Percentiles rank a stretch among this genome's conserved stretches.
Conservation (phyloP, 768 basidiomycete genomes). For the Hydnum rufescens region DNA sequence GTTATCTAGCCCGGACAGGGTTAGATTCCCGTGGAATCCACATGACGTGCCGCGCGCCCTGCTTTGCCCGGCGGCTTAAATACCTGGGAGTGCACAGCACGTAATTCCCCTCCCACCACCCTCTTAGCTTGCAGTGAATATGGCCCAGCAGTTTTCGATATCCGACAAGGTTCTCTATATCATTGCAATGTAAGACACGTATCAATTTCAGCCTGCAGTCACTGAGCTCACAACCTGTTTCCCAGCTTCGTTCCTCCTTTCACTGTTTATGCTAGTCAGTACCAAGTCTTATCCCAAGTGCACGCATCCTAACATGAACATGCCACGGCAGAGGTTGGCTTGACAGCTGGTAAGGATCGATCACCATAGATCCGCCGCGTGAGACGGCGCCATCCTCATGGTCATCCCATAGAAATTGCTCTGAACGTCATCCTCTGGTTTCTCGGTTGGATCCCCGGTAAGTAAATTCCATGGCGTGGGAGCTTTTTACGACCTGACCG, state of each 20-base stretch:
- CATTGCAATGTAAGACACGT: not conserved
- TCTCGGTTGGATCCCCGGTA: conserved; percentile 27
- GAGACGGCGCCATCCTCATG: not conserved
- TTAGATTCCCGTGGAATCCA: too few species aligned
- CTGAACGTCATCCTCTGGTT: conserved; percentile 25
- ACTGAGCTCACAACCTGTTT: not conserved
- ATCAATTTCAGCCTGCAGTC: not conserved
- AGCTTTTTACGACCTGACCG: not conserved
- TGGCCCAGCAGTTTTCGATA: too few species aligned
- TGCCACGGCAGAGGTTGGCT: not conserved
- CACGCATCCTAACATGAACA: not conserved
- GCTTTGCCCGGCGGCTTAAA: too few species aligned
- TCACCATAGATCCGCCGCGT: not conserved
- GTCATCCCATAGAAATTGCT: conserved; percentile 16
- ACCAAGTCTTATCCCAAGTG: not conserved
- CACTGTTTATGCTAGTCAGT: not conserved
- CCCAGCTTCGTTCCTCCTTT: not conserved
- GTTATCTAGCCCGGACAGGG: too few species aligned
- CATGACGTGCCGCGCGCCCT: too few species aligned
- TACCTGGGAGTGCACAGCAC: too few species aligned
- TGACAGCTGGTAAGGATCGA: not conserved
- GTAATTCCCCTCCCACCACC: too few species aligned
- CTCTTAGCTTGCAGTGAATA: too few species aligned
- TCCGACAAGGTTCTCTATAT: not conserved
- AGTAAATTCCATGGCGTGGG: not conserved